phyloP scores from a whole-genome alignment of 2,329 filamentous ascomycete species.

The Malbranchea zuffiana region DNA sequence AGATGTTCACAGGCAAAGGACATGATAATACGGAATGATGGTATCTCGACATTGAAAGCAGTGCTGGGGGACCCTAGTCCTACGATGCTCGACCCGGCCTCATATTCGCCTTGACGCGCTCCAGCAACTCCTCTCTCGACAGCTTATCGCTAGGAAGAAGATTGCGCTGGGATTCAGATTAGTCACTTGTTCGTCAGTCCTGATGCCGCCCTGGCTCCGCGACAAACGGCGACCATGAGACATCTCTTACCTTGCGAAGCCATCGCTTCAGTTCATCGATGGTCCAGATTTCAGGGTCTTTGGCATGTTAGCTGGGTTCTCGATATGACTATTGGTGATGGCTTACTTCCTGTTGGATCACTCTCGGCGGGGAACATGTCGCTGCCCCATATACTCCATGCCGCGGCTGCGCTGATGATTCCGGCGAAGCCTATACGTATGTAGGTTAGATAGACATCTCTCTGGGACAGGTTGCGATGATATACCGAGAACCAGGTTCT shows the following conservation, averaged over 20 bases:
- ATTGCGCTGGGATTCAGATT: slow-evolving; percentile 46
- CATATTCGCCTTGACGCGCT: slow-evolving; percentile 60
- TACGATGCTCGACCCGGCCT: slow-evolving; percentile 31
- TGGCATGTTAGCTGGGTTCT: slow-evolving; percentile 1
- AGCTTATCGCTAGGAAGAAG: slow-evolving; percentile 50
- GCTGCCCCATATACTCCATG: slow-evolving; percentile 74
- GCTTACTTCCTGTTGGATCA: slow-evolving; percentile 67
- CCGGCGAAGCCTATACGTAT: slow-evolving; percentile 58
- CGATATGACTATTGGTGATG: slow-evolving; percentile 19
- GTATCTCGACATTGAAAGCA: not conserved
- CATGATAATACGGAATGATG: not conserved
- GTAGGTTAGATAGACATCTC: slow-evolving; percentile 8
- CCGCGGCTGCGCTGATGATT: slow-evolving; percentile 67
- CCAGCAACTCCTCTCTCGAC: slow-evolving; percentile 53
- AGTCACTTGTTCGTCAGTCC: too few species aligned
- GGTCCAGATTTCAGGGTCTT: slow-evolving; percentile 63
- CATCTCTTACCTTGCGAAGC: slow-evolving; percentile 56
- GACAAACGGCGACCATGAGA: not conserved
- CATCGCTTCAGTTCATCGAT: slow-evolving; percentile 68
- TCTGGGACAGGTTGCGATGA: slow-evolving; percentile 5
- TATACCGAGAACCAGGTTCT: slow-evolving; percentile 62
- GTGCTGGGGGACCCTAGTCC: slow-evolving; percentile 1
- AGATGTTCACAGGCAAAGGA: not conserved
- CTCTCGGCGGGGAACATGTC: slow-evolving; percentile 66
- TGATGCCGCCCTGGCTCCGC: too few species aligned